Evolutionary conservation across 2,329 filamentous ascomycete genomes (phyloP).

Genomic region (Xylaria sp.): DNA sequence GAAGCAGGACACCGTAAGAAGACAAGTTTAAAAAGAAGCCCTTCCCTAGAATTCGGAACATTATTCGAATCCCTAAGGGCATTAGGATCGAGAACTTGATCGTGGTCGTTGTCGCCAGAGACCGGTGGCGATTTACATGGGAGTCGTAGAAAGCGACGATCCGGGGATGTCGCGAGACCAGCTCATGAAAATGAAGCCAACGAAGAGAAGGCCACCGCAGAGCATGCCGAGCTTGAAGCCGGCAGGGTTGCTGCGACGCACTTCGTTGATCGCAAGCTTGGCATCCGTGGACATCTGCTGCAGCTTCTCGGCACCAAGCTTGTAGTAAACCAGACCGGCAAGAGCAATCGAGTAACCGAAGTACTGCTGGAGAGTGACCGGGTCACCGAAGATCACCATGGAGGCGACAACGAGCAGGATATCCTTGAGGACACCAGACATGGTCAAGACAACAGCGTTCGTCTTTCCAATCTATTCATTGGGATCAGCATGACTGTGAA

Average conservation of each 20-base stretch:
- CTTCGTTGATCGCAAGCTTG: slow-evolving; percentile 18
- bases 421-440: slow-evolving; percentile 68
- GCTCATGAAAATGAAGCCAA: slow-evolving; percentile 19
- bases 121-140: slow-evolving; percentile 5
- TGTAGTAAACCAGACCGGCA: slow-evolving; percentile 30
- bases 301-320: slow-evolving; percentile 27
- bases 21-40: slow-evolving; percentile 13
- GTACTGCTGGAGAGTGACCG: slow-evolving; percentile 59
- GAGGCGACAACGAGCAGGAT: slow-evolving; percentile 64
- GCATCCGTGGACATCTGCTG: slow-evolving; percentile 25
- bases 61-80: slow-evolving; percentile 1
- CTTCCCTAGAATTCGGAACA: slow-evolving; percentile 15
- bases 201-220: slow-evolving; percentile 19
- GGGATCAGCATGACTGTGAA: slow-evolving; percentile 1
- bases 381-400: slow-evolving; percentile 62
- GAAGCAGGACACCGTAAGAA: slow-evolving; percentile 6
- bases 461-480: slow-evolving; percentile 57
- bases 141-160: slow-evolving; percentile 13
- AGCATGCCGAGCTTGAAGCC: slow-evolving; percentile 21
- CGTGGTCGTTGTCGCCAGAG: background rate
- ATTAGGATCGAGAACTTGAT: background rate
- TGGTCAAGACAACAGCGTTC: slow-evolving; percentile 66
- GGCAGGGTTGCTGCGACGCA: slow-evolving; percentile 23
- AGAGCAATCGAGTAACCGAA: slow-evolving; percentile 63
- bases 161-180: slow-evolving; percentile 19